These are phyloP conservation scores for Arabidopsis lyrata DNA, from an alignment of 441 rosid genomes.

Conservation along the genomic window DNA sequence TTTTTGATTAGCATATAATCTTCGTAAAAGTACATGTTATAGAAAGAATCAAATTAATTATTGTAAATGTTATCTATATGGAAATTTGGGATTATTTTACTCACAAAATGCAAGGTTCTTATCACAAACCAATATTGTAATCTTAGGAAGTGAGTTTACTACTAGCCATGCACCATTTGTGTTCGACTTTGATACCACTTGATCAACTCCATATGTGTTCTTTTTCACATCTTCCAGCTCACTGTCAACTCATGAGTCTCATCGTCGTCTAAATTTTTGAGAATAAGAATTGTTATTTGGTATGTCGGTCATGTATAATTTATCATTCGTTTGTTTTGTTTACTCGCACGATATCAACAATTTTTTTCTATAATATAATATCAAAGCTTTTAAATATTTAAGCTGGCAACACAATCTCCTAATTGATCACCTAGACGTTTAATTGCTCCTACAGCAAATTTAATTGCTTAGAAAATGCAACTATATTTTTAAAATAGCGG, in stretches of 20 bases:
- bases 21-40: no score
- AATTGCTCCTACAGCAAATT: background rate
- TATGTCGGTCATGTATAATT: background rate
- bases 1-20: no score
- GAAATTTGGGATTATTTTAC: background rate
- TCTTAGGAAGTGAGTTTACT: background rate
- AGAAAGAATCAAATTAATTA: no score
- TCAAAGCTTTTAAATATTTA: background rate
- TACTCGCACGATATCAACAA: background rate
- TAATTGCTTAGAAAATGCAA: background rate
- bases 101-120: background rate
- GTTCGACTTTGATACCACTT: background rate
- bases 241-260: constrained; percentile 1
- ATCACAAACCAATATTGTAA: background rate
- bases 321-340: no score
- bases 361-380: background rate
- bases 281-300: background rate
- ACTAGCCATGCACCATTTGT: background rate
- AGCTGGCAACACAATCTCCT: no score
- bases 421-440: background rate
- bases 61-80: background rate
- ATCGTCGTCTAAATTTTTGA: background rate
- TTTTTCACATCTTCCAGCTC: background rate
- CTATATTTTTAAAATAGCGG: no score
- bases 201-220: background rate